phyloP scores from a whole-genome alignment of 2,329 filamentous ascomycete genomes.

The Magnaporthales sp. region DNA sequence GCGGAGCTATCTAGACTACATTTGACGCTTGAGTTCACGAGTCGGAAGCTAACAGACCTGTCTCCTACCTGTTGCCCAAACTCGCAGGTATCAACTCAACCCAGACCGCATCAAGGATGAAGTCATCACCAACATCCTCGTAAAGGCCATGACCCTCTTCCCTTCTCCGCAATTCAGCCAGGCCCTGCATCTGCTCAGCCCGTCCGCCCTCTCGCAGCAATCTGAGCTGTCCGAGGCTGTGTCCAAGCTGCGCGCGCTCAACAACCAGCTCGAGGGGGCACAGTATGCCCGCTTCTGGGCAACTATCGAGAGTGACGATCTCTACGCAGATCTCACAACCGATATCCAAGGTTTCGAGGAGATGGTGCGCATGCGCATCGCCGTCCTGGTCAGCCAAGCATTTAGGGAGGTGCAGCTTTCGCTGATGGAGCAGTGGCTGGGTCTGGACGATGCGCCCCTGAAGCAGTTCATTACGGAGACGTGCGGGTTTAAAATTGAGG shows the following conservation, averaged over 20 bases:
- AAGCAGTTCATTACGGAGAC: conserved; percentile 76
- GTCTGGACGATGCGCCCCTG: conserved; percentile 56
- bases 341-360: conserved; percentile 96
- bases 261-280: conserved; percentile 79
- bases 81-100: conserved; percentile 92
- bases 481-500: conserved; percentile 73
- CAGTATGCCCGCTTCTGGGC: conserved; percentile 92
- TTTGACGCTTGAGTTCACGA: background rate
- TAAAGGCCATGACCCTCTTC: conserved; percentile 96
- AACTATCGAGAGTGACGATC: conserved; percentile 83
- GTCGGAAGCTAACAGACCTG: conserved; percentile 5
- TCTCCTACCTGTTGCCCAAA: conserved; percentile 6
- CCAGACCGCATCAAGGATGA: conserved; percentile 95
- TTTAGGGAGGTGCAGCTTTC: conserved; percentile 63
- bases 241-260: conserved; percentile 75
- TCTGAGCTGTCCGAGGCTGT: conserved; percentile 82
- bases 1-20: conserved; percentile 1
- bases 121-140: conserved; percentile 96
- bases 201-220: conserved; percentile 60
- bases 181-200: conserved; percentile 85
- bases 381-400: conserved; percentile 73
- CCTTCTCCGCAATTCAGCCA: conserved; percentile 92
- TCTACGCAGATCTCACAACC: conserved; percentile 90
- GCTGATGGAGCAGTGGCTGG: conserved; percentile 68
- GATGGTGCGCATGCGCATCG: conserved; percentile 81